Evolutionary conservation across 495 filamentous ascomycete species (phyloP).

Genomic region (Trichoderma virens): DNA sequence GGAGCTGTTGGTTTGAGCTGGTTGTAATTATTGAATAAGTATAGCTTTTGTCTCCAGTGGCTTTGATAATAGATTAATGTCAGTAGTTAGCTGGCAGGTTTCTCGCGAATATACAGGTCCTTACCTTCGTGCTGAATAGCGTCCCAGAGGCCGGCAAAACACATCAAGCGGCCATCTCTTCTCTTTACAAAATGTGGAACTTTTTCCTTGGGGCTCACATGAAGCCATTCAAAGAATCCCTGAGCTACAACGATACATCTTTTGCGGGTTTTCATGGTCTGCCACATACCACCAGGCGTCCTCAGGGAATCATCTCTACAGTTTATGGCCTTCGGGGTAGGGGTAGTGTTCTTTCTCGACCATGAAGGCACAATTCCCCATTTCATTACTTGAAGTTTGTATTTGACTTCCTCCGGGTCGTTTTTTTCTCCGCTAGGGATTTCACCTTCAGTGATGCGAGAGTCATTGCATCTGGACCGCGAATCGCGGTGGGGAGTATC

Average conservation of each 20-base stretch:
- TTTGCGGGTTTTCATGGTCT: slow-evolving; percentile 77
- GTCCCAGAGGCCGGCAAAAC: slow-evolving; percentile 88
- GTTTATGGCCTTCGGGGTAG: slow-evolving; percentile 83
- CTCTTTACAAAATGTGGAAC: slow-evolving; percentile 75
- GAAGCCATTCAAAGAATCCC: slow-evolving; percentile 96
- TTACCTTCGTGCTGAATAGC: slow-evolving; percentile 71
- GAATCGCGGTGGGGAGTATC: slow-evolving; percentile 52
- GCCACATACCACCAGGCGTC: slow-evolving; percentile 79
- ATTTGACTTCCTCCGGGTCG: slow-evolving; percentile 27
- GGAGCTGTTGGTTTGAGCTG: slow-evolving; percentile 65
- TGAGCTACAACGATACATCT: slow-evolving; percentile 80
- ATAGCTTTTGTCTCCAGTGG: slow-evolving; percentile 32
- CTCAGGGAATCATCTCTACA: slow-evolving; percentile 84
- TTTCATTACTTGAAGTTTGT: slow-evolving; percentile 85
- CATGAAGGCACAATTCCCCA: slow-evolving; percentile 56
- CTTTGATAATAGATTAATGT: background rate
- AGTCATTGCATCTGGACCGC: slow-evolving; percentile 13
- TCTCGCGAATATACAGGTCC: slow-evolving; percentile 7
- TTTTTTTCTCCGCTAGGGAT: background rate
- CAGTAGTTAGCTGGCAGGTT: background rate
- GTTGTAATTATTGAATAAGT: slow-evolving; percentile 94
- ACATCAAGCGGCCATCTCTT: slow-evolving; percentile 79
- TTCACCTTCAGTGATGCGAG: slow-evolving; percentile 11
- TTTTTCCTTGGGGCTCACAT: slow-evolving; percentile 69
- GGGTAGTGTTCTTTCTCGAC: slow-evolving; percentile 37